These are phyloP conservation scores for Chaetomium sp. DNA, from an alignment of 2,329 filamentous ascomycete genomes.

Conservation along the genomic window DNA sequence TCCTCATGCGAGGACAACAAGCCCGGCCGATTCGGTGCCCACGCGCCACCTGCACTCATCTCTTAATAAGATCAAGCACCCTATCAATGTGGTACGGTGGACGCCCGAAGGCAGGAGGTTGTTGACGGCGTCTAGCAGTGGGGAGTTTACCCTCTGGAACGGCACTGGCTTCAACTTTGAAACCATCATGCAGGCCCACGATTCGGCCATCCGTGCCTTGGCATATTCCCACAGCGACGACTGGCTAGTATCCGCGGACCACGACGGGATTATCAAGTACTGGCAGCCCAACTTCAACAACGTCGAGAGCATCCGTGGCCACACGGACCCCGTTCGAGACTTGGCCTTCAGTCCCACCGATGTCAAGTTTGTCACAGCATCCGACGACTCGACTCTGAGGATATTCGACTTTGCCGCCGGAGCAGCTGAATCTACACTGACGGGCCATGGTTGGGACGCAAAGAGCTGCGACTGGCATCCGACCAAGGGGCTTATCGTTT, in stretches of 20 bases:
- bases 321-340: conserved; percentile 86
- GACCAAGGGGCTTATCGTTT: conserved; percentile 88
- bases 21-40: conserved; percentile 82
- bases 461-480: conserved; percentile 98
- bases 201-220: conserved; percentile 78
- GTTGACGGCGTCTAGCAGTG: conserved; percentile 91
- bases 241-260: conserved; percentile 94
- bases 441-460: conserved; percentile 96
- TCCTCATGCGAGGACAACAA: conserved; percentile 72
- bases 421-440: conserved; percentile 77
- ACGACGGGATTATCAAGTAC: conserved; percentile 95
- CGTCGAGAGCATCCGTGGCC: conserved; percentile 89
- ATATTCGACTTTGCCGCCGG: conserved; percentile 95
- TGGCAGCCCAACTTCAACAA: conserved; percentile 99
- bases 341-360: conserved; percentile 93
- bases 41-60: conserved; percentile 98
- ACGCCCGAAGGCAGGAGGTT: conserved; percentile 92
- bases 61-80: conserved; percentile 96
- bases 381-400: conserved; percentile 89
- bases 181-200: conserved; percentile 98
- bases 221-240: conserved; percentile 94
- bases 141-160: conserved; percentile 98
- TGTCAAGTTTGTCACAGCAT: conserved; percentile 92
- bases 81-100: conserved; percentile 96
- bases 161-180: conserved; percentile 99